phyloP scores from a whole-genome alignment of 192 early-diverging fungal species.

The Coemansia sp. region DNA sequence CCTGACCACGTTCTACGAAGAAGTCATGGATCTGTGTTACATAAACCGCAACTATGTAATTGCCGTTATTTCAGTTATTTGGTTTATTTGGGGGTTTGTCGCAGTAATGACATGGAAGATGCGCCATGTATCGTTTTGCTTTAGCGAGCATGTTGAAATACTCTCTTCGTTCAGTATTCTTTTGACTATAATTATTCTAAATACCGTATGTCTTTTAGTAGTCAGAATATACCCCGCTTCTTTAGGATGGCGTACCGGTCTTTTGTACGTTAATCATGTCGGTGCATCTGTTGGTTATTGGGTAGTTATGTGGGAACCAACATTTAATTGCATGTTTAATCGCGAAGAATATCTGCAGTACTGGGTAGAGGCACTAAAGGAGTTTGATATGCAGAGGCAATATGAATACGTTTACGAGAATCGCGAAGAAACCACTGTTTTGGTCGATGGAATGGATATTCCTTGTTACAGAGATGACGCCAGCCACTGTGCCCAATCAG shows the following conservation, averaged over 20 bases:
- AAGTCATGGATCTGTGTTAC: slow-evolving; percentile 15
- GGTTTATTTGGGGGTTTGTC: slow-evolving; percentile 8
- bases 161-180: slow-evolving; percentile 1
- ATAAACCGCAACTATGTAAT: slow-evolving; percentile 3
- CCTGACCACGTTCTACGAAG: slow-evolving; percentile 16
- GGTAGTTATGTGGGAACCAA: slow-evolving; percentile 22
- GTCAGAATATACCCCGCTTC: slow-evolving; percentile 9
- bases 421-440: neutral
- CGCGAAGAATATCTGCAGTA: slow-evolving; percentile 12
- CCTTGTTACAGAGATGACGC: neutral
- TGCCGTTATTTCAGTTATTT: slow-evolving; percentile 4
- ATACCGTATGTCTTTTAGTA: slow-evolving; percentile 12
- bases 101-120: slow-evolving; percentile 15
- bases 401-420: neutral
- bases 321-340: slow-evolving; percentile 9
- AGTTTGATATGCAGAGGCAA: slow-evolving; percentile 3
- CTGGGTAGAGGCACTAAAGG: neutral
- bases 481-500: neutral
- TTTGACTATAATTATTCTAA: slow-evolving; percentile 1
- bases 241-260: slow-evolving; percentile 11
- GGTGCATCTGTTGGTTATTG: slow-evolving; percentile 10
- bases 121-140: slow-evolving; percentile 15
- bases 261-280: slow-evolving; percentile 16
- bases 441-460: neutral
- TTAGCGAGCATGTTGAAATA: slow-evolving; percentile 16